Conservation (phyloP, 164 flowering plant genomes). For the Chloranthus sessilifolius region DNA sequence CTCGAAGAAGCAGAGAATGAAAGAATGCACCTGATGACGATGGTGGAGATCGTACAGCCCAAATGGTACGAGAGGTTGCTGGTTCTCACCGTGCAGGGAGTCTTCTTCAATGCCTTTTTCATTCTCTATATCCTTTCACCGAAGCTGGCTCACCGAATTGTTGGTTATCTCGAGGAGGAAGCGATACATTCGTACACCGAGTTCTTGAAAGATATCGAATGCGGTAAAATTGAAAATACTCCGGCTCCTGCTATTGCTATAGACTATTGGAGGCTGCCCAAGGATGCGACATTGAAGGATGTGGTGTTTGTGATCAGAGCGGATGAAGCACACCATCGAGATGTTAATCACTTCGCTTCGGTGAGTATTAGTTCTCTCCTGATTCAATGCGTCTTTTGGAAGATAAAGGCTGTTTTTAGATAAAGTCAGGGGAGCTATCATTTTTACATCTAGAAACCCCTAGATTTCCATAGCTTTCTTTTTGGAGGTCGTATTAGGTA, state of each 20-base stretch:
- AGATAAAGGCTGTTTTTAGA: not conserved
- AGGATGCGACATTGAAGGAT: slow-evolving; percentile 73
- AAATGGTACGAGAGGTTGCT: slow-evolving; percentile 77
- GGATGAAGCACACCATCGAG: slow-evolving; percentile 92
- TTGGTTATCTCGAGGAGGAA: slow-evolving; percentile 87
- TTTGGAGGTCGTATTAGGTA: not conserved
- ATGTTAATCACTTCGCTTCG: slow-evolving; percentile 90
- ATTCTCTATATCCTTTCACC: slow-evolving; percentile 68
- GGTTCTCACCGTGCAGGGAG: slow-evolving; percentile 73
- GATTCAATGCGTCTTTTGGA: not conserved
- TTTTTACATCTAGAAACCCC: not conserved
- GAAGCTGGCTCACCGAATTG: slow-evolving; percentile 71
- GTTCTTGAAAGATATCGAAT: slow-evolving; percentile 60
- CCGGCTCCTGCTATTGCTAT: slow-evolving; percentile 90
- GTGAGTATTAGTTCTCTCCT: slow-evolving; percentile 32
- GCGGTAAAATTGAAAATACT: slow-evolving; percentile 61
- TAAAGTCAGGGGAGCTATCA: not conserved
- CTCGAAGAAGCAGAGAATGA: slow-evolving; percentile 95
- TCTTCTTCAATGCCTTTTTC: slow-evolving; percentile 76
- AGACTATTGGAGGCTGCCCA: slow-evolving; percentile 84
- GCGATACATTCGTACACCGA: slow-evolving; percentile 87
- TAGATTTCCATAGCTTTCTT: too few species aligned
- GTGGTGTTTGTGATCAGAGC: slow-evolving; percentile 72
- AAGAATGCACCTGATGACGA: slow-evolving; percentile 91
- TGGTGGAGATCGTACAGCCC: slow-evolving; percentile 82